Conservation (phyloP, 495 filamentous ascomycete genomes). For the Lophiotrema nucula region DNA sequence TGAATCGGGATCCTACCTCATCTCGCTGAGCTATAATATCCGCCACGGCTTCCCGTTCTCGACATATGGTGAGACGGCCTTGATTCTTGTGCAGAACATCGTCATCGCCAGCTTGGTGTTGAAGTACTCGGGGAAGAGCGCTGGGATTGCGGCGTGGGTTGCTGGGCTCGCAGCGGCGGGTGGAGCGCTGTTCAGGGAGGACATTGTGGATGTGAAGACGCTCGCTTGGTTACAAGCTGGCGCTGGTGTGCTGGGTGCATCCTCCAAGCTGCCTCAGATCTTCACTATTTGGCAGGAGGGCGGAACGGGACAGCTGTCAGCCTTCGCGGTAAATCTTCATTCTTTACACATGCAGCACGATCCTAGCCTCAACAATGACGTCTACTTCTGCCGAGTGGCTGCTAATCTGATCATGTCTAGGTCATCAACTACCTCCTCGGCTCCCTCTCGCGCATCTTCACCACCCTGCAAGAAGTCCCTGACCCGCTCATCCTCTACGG, state of each 20-base stretch:
- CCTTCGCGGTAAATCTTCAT: constrained; percentile 91
- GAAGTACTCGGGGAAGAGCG: constrained; percentile 64
- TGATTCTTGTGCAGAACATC: constrained; percentile 89
- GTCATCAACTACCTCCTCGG: constrained; percentile 97
- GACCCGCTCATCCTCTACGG: constrained; percentile 93
- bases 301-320: constrained; percentile 90
- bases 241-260: constrained; percentile 76
- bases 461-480: constrained; percentile 91
- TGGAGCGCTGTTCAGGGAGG: constrained; percentile 64
- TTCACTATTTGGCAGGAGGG: constrained; percentile 76
- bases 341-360: too few species aligned
- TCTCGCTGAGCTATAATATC: constrained; percentile 84
- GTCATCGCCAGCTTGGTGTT: constrained; percentile 81
- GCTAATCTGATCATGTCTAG: constrained; percentile 54
- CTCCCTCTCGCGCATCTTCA: constrained; percentile 91
- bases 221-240: constrained; percentile 79
- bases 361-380: too few species aligned
- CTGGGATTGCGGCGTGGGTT: constrained; percentile 68
- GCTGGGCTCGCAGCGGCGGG: constrained; percentile 66
- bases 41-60: constrained; percentile 90
- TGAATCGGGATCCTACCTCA: constrained; percentile 80
- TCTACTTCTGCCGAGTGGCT: too few species aligned
- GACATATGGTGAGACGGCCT: constrained; percentile 90
- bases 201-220: constrained; percentile 63
- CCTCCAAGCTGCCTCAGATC: constrained; percentile 92